phyloP scores from a whole-genome alignment of 164 flowering plant genomes.

The Tetrastigma voinierianum region DNA sequence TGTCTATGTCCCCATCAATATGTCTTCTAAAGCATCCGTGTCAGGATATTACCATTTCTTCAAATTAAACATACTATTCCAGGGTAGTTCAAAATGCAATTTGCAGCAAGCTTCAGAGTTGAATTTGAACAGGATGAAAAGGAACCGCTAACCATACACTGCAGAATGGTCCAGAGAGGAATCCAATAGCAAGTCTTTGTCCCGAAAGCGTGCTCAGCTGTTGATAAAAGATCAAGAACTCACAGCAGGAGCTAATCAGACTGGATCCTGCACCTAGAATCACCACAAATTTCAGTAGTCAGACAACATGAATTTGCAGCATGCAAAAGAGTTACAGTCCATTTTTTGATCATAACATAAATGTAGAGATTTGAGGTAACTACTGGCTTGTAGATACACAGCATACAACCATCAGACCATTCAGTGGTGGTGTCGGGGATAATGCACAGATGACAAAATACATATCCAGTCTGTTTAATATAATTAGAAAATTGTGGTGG shows the following conservation, averaged over 20 bases:
- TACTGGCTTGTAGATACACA: no score
- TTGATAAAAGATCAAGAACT: constrained; percentile 71
- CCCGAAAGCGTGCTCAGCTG: constrained; percentile 62
- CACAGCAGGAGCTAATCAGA: constrained; percentile 66
- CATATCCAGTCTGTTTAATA: no score
- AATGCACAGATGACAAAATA: no score
- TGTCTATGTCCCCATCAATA: constrained; percentile 59
- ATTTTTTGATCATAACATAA: no score
- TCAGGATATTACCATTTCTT: constrained; percentile 60
- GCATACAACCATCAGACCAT: no score
- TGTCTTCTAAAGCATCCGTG: constrained; percentile 63
- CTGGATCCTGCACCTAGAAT: constrained; percentile 57
- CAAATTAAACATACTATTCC: constrained; percentile 60
- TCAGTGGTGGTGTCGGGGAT: no score
- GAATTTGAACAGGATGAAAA: constrained; percentile 76
- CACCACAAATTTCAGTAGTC: no score
- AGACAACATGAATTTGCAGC: not conserved
- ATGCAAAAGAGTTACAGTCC: not conserved
- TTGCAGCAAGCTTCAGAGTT: constrained; percentile 56
- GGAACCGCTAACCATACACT: constrained; percentile 72
- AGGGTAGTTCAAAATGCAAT: constrained; percentile 63
- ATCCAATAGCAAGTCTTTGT: constrained; percentile 79
- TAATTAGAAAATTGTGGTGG: no score
- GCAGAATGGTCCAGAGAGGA: constrained; percentile 66
- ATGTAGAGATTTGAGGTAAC: no score